phyloP scores from a whole-genome alignment of 768 basidiomycete genomes.

The Paxillus rubicundulus region DNA sequence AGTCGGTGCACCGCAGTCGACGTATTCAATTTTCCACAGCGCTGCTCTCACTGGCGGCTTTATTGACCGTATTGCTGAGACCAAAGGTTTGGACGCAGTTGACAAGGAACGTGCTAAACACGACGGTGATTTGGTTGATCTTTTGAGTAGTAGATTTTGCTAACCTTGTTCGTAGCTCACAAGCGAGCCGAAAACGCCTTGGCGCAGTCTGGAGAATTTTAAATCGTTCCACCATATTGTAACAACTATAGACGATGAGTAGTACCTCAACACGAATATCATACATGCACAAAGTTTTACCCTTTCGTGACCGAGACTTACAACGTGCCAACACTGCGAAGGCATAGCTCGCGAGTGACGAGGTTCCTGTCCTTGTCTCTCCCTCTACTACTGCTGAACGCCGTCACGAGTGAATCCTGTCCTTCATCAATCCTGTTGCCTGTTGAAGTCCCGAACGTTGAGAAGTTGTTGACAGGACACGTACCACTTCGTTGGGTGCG shows the following conservation, averaged over 20 bases:
- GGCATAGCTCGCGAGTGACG: constrained; percentile 69
- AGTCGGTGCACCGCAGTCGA: no score
- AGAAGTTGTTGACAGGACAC: neutral
- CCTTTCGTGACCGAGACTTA: constrained; percentile 27
- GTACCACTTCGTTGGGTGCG: constrained; percentile 79
- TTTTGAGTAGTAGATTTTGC: neutral
- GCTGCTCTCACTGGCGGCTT: constrained; percentile 26
- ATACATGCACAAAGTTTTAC: neutral
- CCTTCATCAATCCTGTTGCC: constrained; percentile 76
- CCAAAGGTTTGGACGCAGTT: constrained; percentile 20
- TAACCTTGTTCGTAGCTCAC: constrained; percentile 13
- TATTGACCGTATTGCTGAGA: constrained; percentile 25
- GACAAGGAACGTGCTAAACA: constrained; percentile 21
- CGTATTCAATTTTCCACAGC: constrained; percentile 9
- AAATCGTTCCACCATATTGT: neutral
- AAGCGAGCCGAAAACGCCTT: constrained; percentile 9
- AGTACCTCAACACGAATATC: constrained; percentile 2
- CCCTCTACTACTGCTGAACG: constrained; percentile 68
- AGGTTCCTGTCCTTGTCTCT: constrained; percentile 73
- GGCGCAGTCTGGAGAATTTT: constrained; percentile 15
- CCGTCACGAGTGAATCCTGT: constrained; percentile 69
- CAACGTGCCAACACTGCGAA: constrained; percentile 66
- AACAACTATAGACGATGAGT: neutral
- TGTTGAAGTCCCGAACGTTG: neutral
- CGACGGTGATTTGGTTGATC: constrained; percentile 14